Conservation (phyloP, 2,329 filamentous ascomycete genomes). For the Colletotrichum coccodes region DNA sequence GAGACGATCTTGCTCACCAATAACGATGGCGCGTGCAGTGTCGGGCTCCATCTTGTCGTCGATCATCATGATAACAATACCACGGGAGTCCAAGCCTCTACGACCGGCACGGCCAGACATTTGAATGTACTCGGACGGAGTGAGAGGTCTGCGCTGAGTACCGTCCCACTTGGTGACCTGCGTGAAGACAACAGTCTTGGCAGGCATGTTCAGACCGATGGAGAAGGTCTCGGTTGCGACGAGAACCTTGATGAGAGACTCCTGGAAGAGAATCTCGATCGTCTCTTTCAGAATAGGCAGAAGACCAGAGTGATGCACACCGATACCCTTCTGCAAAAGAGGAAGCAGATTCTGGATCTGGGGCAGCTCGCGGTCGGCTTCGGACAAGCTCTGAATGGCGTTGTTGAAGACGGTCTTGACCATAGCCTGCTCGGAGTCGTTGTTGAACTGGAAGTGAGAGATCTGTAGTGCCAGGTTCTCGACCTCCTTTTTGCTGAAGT, state of each 20-base stretch:
- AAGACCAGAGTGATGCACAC: conserved; percentile 95
- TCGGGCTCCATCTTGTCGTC: conserved; percentile 95
- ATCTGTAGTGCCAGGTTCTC: conserved; percentile 91
- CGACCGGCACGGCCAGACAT: conserved; percentile 98
- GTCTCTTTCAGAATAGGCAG: conserved; percentile 97
- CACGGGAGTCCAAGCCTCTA: conserved; percentile 95
- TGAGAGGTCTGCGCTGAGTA: conserved; percentile 81
- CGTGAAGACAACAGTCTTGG: conserved; percentile 99
- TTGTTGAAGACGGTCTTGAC: conserved; percentile 94
- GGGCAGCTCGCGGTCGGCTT: conserved; percentile 87
- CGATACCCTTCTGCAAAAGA: conserved; percentile 89
- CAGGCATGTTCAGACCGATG: conserved; percentile 98
- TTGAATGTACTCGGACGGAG: conserved; percentile 95
- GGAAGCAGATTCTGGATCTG: conserved; percentile 94
- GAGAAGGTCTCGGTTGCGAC: conserved; percentile 99
- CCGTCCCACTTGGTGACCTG: conserved; percentile 97
- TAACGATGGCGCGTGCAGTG: conserved; percentile 93
- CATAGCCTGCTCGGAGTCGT: conserved; percentile 94
- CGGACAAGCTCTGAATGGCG: conserved; percentile 90
- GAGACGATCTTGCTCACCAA: conserved; percentile 94
- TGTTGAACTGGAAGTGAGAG: conserved; percentile 91
- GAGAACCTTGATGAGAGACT: conserved; percentile 95
- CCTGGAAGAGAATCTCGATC: conserved; percentile 98
- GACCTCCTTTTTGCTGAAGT: conserved; percentile 98
- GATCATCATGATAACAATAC: conserved; percentile 99